Base-by-base conservation (phyloP, 2,329 filamentous ascomycete species). In the Xylaria polymorpha region DNA sequence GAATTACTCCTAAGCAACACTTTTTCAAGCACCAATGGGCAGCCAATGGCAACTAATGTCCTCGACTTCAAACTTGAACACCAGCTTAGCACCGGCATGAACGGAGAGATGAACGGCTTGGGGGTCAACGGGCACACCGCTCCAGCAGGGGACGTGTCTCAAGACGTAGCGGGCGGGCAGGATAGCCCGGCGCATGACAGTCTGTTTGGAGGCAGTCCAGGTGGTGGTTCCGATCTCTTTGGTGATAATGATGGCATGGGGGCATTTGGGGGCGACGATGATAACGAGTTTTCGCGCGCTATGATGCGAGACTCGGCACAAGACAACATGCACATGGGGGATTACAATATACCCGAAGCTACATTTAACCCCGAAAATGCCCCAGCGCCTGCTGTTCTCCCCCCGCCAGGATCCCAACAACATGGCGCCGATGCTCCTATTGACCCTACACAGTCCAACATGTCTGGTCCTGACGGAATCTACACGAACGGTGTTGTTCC, bases 251-350 rank as follows among this genome's bases (percentile, higher is more conserved):
- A 91, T 79, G 72, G 85, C 80, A 71, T 86, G 80, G 77, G 86
- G 29, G 90, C 88, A 4, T 97, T 94, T 78, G 92, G 88, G 0
- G 90, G 92, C 14, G 94, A 97, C 51, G 94, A 97, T 48, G 94
- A 97, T 67, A 91, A 94, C 74, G 92, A 94, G 72, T 94, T 97
- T 74, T 91, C 90, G 3, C 84, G 90, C 65, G 91, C 91, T 0
- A 91, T 97, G 80, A 90, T 81, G 57, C 79, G 81, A 20, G 80
- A 80, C 37, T 76, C 82, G 1, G 80, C 79, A 0, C 82, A 81
- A 41, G 79, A 85, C 9, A 77, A 80, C 37, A 79, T 77, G 37
- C 72, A 78, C 1, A 79, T 82, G 72, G 74, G 73, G 4, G 79
- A 82, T 32, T 75, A 74, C 10, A 73, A 83, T 71, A 82, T 84